Percentiles rank a stretch among this genome's conserved stretches.
Conservation (phyloP, 2,329 filamentous ascomycete genomes). For the Nemania serpens region DNA sequence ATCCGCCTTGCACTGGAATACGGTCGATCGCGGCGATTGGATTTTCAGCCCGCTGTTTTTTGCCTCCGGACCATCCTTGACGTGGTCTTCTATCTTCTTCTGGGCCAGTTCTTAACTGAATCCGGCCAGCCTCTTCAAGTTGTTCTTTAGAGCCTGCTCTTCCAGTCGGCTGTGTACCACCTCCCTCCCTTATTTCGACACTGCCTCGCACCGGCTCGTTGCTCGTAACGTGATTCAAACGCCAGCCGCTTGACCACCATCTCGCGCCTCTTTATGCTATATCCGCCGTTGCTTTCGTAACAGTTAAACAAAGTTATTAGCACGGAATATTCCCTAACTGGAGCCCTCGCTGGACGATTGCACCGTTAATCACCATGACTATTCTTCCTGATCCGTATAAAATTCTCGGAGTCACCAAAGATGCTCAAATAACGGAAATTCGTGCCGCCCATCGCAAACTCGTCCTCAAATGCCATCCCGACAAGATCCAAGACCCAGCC, state of each 20-base stretch:
- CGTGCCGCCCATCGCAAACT: constrained; percentile 83
- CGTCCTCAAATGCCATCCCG: constrained; percentile 85
- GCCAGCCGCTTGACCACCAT: constrained; percentile 36
- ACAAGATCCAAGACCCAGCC: constrained; percentile 81
- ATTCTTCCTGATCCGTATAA: constrained; percentile 77
- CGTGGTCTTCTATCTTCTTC: constrained; percentile 23
- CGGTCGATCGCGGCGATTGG: constrained; percentile 26
- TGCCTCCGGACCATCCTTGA: constrained; percentile 29
- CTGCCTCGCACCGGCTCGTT: constrained; percentile 19
- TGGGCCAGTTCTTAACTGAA: constrained; percentile 44
- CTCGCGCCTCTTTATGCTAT: constrained; percentile 31
- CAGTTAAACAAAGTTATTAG: constrained; percentile 24
- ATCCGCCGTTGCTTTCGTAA: constrained; percentile 35
- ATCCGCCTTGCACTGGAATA: constrained; percentile 10
- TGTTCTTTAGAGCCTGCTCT: constrained; percentile 23
- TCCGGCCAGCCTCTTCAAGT: constrained; percentile 32
- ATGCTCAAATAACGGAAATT: constrained; percentile 73
- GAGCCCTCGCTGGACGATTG: constrained; percentile 29
- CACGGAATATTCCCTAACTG: constrained; percentile 15
- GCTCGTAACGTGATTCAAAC: constrained; percentile 32
- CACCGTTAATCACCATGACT: constrained; percentile 48
- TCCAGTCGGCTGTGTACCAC: constrained; percentile 31
- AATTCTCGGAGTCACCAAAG: constrained; percentile 72
- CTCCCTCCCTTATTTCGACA: constrained; percentile 19
- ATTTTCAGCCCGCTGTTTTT: constrained; percentile 26